Conservation (phyloP, 2,329 filamentous ascomycete species). For the Parastagonospora avenae region DNA sequence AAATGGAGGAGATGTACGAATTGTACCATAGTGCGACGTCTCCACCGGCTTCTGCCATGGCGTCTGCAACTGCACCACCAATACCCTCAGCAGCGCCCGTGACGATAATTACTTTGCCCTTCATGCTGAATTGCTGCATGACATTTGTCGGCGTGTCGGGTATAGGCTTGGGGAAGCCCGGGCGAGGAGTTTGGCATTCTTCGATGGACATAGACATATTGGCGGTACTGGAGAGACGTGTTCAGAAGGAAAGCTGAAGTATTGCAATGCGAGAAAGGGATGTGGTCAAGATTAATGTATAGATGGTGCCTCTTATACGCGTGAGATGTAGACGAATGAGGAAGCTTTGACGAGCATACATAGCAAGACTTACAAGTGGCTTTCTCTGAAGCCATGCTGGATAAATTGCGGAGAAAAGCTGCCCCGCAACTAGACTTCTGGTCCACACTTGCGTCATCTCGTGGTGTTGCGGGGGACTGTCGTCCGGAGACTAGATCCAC, state of each 20-base stretch:
- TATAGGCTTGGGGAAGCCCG: conserved; percentile 33
- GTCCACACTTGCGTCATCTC: neutral
- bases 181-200: conserved; percentile 30
- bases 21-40: conserved; percentile 54
- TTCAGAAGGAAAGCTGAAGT: neutral
- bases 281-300: neutral
- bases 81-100: conserved; percentile 61
- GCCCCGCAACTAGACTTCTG: neutral
- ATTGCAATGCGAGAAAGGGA: neutral
- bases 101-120: conserved; percentile 50
- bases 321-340: neutral
- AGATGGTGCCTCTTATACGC: neutral
- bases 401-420: neutral
- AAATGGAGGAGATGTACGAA: conserved; percentile 1
- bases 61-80: conserved; percentile 50
- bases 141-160: conserved; percentile 37
- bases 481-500: conserved; percentile 14
- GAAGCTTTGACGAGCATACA: neutral
- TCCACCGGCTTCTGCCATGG: conserved; percentile 49
- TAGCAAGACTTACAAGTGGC: neutral
- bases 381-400: neutral
- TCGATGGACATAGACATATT: conserved; percentile 44
- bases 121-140: conserved; percentile 38
- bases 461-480: conserved; percentile 30
- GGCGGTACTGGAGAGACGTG: conserved; percentile 5